Base-by-base conservation (phyloP, 306 rosid species). In the Ochetophila trinervis region DNA sequence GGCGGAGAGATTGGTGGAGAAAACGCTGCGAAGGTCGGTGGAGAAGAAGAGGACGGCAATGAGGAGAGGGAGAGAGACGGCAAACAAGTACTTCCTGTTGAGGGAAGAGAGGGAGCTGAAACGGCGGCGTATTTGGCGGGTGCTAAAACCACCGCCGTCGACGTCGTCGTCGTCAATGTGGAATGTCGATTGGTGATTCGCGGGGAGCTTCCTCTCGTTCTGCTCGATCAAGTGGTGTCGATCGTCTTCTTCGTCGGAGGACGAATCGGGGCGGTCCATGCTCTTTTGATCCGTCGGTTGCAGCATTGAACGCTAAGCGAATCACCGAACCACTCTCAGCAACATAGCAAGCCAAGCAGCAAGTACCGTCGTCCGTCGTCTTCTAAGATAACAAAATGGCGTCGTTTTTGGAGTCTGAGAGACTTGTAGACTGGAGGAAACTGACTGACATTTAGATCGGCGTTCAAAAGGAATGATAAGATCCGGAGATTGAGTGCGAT, bases 181-280 rank as follows among this genome's bases (percentile, higher is more conserved):
- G 78, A 93, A 87, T 9, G 87, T 6, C 27, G 65, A 51, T 72
- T 52, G 72, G 60, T 74, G 66, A 49, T 70, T 17, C 68, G 78
- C 44, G n/a, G 53, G 74, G 17, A 66, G 89, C 62, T 87, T 87
- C 30, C 78, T 59, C 20, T 67, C 78, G 81, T 87, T 78, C 18
- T 87, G 94, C 0, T 81, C 79, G 54, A 93, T 82, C 60, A 93
- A 85, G 82, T 69, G 78, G 37, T 72, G 85, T 71, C 79, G 91
- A 54, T 93, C 98, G 37, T 93, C 97, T 23, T 86, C 92, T 36
- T 89, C 98, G 80, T 89, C 97, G 58, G 96, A 70, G 32, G 76
- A 72, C 0, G 85, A 85, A 44, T 82, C 93, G 34, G 68, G 49
- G 34, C 87, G 78, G 22, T 57, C 89, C 78, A 80, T 76, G 57